These are phyloP conservation scores for Keithomyces neogunnii DNA, from an alignment of 2,329 filamentous ascomycete species.

Conservation along the genomic window DNA sequence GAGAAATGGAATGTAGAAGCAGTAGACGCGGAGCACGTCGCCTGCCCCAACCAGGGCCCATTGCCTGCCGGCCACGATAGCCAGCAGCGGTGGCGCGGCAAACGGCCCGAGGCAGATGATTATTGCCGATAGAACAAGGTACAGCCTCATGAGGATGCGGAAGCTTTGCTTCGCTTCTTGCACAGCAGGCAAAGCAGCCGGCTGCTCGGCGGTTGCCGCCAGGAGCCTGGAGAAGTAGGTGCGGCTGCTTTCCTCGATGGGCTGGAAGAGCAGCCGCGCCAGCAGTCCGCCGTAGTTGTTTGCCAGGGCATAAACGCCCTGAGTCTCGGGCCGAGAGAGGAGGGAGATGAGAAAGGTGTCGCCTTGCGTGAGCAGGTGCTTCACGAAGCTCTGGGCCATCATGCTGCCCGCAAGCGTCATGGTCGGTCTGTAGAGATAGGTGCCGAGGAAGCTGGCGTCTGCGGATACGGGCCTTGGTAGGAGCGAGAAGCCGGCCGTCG, in stretches of 20 bases:
- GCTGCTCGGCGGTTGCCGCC: constrained; percentile 19
- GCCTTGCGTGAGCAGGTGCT: constrained; percentile 89
- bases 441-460: constrained; percentile 36
- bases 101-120: constrained; percentile 65
- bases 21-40: constrained; percentile 68
- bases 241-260: constrained; percentile 87
- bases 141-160: constrained; percentile 58
- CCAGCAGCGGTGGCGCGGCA: constrained; percentile 64
- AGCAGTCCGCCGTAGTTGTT: constrained; percentile 90
- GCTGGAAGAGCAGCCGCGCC: constrained; percentile 85
- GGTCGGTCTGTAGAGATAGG: constrained; percentile 61
- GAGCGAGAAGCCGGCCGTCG: constrained; percentile 58
- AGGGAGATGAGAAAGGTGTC: constrained; percentile 81
- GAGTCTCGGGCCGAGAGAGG: constrained; percentile 67
- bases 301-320: constrained; percentile 87
- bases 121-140: constrained; percentile 63
- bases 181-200: constrained; percentile 18
- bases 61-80: constrained; percentile 63
- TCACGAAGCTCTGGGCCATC: constrained; percentile 80
- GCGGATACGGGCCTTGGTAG: constrained; percentile 35
- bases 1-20: constrained; percentile 87
- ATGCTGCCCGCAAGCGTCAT: constrained; percentile 70
- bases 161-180: constrained; percentile 44
- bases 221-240: constrained; percentile 83
- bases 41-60: constrained; percentile 72